Conservation (phyloP, 208 protist genomes). For the Leishmania mexicana region DNA sequence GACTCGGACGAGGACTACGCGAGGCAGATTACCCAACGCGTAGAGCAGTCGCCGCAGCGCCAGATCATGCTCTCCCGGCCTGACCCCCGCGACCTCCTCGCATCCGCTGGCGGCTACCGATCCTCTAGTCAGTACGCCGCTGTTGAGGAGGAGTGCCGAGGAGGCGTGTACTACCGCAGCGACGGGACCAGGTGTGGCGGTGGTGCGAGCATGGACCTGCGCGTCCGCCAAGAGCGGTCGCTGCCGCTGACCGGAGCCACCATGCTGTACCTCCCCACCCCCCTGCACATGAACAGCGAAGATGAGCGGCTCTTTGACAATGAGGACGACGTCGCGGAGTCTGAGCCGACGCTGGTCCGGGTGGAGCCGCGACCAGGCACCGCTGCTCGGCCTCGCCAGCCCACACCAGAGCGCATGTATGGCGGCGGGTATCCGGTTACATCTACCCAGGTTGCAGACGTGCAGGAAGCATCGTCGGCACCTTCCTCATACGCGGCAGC, state of each 20-base stretch:
- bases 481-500: constrained; percentile 2
- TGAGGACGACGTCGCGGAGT: constrained; percentile 57
- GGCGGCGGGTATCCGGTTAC: constrained; percentile 34
- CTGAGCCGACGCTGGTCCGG: constrained; percentile 35
- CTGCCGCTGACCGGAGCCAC: constrained; percentile 38
- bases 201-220: constrained; percentile 23
- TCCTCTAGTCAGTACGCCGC: constrained; percentile 26
- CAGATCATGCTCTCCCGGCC: constrained; percentile 47
- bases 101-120: not conserved
- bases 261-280: constrained; percentile 44
- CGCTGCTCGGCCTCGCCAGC: constrained; percentile 19
- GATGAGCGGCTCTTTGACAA: constrained; percentile 60
- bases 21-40: constrained; percentile 49
- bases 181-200: constrained; percentile 37
- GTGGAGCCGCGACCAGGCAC: constrained; percentile 17
- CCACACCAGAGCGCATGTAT: constrained; percentile 44
- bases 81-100: constrained; percentile 35
- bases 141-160: constrained; percentile 21
- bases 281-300: constrained; percentile 48
- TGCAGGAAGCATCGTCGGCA: not conserved
- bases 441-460: not conserved
- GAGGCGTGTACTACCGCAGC: constrained; percentile 66
- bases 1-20: constrained; percentile 53
- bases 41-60: constrained; percentile 72
- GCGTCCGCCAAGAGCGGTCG: constrained; percentile 20